Conservation (phyloP, 257 asterid genomes). For the Nicotiana benthamiana region DNA sequence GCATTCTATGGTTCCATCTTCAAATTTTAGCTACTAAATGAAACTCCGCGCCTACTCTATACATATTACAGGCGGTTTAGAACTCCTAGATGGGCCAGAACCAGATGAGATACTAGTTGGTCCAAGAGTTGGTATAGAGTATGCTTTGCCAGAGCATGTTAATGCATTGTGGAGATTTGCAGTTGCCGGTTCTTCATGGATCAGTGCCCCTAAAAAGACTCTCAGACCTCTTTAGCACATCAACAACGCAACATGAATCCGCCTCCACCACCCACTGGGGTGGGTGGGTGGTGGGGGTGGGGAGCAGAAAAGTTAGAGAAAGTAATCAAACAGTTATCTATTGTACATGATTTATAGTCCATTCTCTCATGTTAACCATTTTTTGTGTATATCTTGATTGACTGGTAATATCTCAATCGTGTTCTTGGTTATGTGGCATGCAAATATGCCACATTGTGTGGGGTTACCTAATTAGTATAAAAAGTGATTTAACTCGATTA, state of each 20-base stretch:
- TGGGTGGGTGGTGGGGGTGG: too few species aligned
- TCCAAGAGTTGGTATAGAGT: conserved; percentile 84
- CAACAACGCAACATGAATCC: too few species aligned
- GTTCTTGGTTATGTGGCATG: not conserved
- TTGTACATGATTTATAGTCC: not conserved
- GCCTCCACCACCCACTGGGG: too few species aligned
- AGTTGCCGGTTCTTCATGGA: conserved; percentile 68
- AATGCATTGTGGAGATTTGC: conserved; percentile 90
- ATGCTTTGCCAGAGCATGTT: conserved; percentile 74
- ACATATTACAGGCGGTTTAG: conserved; percentile 67
- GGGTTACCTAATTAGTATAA: too few species aligned
- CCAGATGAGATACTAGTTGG: conserved; percentile 68
- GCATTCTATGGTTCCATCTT: conserved; percentile 2
- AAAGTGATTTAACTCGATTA: too few species aligned
- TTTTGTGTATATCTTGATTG: not conserved
- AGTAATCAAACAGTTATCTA: not conserved
- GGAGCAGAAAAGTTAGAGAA: not conserved
- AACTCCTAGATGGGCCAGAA: conserved; percentile 74
- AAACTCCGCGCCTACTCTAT: not conserved
- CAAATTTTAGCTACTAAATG: not conserved
- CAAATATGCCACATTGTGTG: not conserved
- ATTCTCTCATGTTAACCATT: not conserved
- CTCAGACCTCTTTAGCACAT: conserved; percentile 38
- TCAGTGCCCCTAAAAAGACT: conserved; percentile 82
- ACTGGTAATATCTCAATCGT: not conserved